Evolutionary conservation across 2,329 filamentous ascomycete genomes (phyloP), one percentile per base, ranked within the genome.

Genomic region (Penicillium sp.): DNA sequence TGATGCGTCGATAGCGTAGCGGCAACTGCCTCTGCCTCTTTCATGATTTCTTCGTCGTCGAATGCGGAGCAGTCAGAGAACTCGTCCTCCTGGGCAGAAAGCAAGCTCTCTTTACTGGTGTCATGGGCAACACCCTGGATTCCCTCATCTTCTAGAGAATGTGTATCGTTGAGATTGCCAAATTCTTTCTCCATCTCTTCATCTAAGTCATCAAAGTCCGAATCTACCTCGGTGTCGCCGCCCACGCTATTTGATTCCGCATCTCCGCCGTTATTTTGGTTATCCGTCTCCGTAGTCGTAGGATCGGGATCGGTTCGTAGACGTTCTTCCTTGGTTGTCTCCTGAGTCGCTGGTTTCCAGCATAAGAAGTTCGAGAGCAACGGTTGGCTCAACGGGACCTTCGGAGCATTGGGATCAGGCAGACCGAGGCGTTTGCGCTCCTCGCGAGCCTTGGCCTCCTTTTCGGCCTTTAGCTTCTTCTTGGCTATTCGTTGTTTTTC

Each of bases 61-160:
- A 68, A 68, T 35, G 55, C 61, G 3, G 66, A 68, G 41, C 65
- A 68, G 29, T 67, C 65, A 3, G 64, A 67, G 47, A 68, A 68
- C 39, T 66, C 63, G 37, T 66, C 63, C 10, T 67, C 59, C 4
- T 52, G 51, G 6, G 10, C 42, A 8, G 33, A 31, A 41, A 42
- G 40, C n/a, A 46, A 24, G 8, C 35, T 42, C 18, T 40, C 43
- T 38, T 47, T 33, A 28, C 20, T 46, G 9, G 27, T 28, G 9
- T 50, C 18, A 5, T 45, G 37, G 18, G 32, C 37, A 15, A 31
- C 23, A 7, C 37, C 10, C 1, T 38, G 40, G 2, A 4, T 8
- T 51, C 18, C 28, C 8, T 15, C 2, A 13, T 54, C 35, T 12
- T 44, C 32, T 9, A 5, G 20, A 20, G 44, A 6, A 18, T 31